phyloP scores from a whole-genome alignment of 805 yeast species.

The Wickerhamomyces subpelliculosus region DNA sequence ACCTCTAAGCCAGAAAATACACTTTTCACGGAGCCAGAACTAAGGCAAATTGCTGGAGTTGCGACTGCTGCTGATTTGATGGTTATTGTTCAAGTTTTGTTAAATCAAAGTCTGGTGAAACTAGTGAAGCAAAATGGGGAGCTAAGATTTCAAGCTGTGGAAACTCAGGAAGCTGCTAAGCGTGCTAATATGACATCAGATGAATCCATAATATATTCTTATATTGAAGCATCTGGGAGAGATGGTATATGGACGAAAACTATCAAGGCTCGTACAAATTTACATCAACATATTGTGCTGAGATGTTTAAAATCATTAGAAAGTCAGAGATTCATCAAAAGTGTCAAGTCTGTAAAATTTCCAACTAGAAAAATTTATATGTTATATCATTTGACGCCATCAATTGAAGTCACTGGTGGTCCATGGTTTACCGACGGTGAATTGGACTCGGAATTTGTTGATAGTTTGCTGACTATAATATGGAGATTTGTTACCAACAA shows the following conservation, averaged over 20 bases:
- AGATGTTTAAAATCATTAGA: constrained; percentile 79
- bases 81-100: constrained; percentile 42
- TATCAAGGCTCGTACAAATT: constrained; percentile 76
- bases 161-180: constrained; percentile 67
- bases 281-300: constrained; percentile 86
- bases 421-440: constrained; percentile 99
- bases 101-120: constrained; percentile 57
- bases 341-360: constrained; percentile 83
- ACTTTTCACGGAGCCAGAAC: constrained; percentile 62
- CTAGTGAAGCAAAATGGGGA: constrained; percentile 61
- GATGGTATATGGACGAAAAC: constrained; percentile 97
- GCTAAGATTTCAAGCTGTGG: constrained; percentile 69
- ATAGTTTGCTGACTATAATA: constrained; percentile 70
- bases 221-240: constrained; percentile 87
- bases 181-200: constrained; percentile 75
- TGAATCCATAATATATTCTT: constrained; percentile 85
- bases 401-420: constrained; percentile 95
- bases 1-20: constrained; percentile 39
- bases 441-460: constrained; percentile 88
- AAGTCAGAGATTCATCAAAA: constrained; percentile 74
- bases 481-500: constrained; percentile 80
- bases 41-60: constrained; percentile 42
- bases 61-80: constrained; percentile 37
- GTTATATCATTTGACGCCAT: constrained; percentile 90
- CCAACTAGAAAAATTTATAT: constrained; percentile 95